Conservation (phyloP, 768 basidiomycete genomes). For the Artomyces pyxidatus region DNA sequence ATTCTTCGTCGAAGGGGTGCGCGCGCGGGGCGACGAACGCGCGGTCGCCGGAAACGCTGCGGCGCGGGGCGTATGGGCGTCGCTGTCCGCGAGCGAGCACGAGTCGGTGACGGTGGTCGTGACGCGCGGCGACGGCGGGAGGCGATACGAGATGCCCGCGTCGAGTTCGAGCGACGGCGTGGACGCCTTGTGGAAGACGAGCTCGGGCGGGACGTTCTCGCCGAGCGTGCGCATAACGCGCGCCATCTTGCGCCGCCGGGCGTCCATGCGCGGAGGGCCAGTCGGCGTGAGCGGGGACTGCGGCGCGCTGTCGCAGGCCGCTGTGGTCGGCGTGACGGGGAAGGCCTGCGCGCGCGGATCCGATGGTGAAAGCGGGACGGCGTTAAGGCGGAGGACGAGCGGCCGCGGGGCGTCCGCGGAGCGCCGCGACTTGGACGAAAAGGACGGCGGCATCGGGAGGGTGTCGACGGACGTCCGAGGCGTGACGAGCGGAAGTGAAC, state of each 20-base stretch:
- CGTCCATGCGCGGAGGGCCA: conserved; percentile 1
- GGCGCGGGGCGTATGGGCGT: background rate
- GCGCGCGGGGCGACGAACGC: background rate
- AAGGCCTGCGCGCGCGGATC: conserved; percentile 28
- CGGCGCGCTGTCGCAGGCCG: background rate
- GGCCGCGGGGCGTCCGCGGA: conserved; percentile 19
- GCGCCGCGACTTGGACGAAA: conserved; percentile 7
- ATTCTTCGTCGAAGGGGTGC: background rate
- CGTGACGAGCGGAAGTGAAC: conserved; percentile 18
- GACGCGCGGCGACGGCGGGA: background rate
- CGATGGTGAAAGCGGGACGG: conserved; percentile 19
- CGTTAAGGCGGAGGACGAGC: conserved; percentile 25
- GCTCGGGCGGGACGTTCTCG: conserved; percentile 23
- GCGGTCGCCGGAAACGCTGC: background rate
- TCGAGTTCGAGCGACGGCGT: background rate
- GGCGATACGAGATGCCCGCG: background rate
- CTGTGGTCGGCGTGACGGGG: conserved; percentile 16
- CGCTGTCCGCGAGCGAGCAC: background rate
- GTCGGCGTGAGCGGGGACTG: conserved; percentile 5
- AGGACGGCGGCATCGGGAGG: conserved; percentile 11
- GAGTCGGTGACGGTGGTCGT: background rate
- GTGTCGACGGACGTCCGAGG: conserved; percentile 19
- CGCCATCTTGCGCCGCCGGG: conserved; percentile 15
- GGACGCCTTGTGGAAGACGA: conserved; percentile 16
- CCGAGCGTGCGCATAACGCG: conserved; percentile 21